Evolutionary conservation across 192 early-diverging fungal species (phyloP).

Genomic region (Neocallimastix lanati): DNA sequence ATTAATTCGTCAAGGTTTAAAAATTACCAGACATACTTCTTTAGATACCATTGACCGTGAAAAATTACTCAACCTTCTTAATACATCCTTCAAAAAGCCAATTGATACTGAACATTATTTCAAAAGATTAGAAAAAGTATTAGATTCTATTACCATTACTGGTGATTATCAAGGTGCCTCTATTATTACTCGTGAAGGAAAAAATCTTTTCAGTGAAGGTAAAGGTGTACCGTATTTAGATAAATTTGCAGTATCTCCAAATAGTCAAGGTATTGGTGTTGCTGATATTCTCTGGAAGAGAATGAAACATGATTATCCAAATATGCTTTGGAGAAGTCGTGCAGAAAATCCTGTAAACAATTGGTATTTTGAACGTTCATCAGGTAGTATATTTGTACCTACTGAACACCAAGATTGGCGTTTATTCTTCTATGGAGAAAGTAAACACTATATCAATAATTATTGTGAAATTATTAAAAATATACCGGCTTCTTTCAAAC

Average conservation of each 20-base stretch:
- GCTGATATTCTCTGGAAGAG: slow-evolving; percentile 88
- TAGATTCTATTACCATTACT: slow-evolving; percentile 52
- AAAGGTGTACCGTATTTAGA: slow-evolving; percentile 47
- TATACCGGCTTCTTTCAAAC: slow-evolving; percentile 35
- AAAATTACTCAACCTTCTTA: slow-evolving; percentile 39
- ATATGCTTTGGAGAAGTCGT: slow-evolving; percentile 68
- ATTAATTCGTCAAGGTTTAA: slow-evolving; percentile 58
- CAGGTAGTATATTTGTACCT: slow-evolving; percentile 45
- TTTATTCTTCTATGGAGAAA: slow-evolving; percentile 69
- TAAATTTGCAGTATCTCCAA: slow-evolving; percentile 78
- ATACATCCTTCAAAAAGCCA: slow-evolving; percentile 51
- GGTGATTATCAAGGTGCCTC: slow-evolving; percentile 86
- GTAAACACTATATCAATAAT: slow-evolving; percentile 14
- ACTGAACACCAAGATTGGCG: slow-evolving; percentile 51
- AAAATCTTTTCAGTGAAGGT: slow-evolving; percentile 1
- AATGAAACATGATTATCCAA: slow-evolving; percentile 45
- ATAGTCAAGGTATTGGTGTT: slow-evolving; percentile 74
- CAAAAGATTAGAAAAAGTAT: slow-evolving; percentile 21
- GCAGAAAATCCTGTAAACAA: slow-evolving; percentile 77
- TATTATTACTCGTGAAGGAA: slow-evolving; percentile 52
- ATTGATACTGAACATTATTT: slow-evolving; percentile 40
- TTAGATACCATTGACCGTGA: slow-evolving; percentile 30
- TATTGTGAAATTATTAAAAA: slow-evolving; percentile 25
- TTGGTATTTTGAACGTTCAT: slow-evolving; percentile 89
- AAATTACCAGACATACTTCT: slow-evolving; percentile 32